Evolutionary conservation across 306 rosid genomes (phyloP), one percentile per base, ranked within the genome.

Genomic region (Casuarina equisetifolia): DNA sequence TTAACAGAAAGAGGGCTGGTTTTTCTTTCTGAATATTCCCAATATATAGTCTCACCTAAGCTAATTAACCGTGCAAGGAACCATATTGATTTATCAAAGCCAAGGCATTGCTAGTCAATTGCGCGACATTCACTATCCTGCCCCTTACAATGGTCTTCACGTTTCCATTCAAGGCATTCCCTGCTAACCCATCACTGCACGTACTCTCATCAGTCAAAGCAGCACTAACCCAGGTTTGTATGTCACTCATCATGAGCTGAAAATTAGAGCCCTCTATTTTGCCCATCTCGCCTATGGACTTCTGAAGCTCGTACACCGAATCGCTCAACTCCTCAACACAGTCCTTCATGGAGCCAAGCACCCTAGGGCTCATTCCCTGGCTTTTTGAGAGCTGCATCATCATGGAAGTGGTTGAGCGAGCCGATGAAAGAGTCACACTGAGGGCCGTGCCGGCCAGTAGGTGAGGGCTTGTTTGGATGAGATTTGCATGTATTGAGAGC

Each of bases 171-270:
- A 48, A 38, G 0, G 38, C 55, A 7, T 59, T 59, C 45, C 76
- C 89, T 16, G 74, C 72, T 50, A 92, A 92, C 6, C 96, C 97
- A 40, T 90, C 97, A 0, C 49, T 80, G 59, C 97, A 92, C 0
- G 96, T 92, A 45, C 10, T 85, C 61, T 88, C 91, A 74, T 90
- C 91, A 0, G 97, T 92, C 79, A 92, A 76, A 38, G 96, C 96
- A 58, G 94, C 86, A 71, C 94, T 90, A 20, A 90, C 90, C 97
- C 97, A 89, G 1, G 96, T 92, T 67, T 92, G 91, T 0, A 89
- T 83, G 43, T 92, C 93, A 57, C 59, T 84, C 72, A 88, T 90
- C 11, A 81, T 81, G 4, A 80, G 0, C 70, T 77, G 70, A 73
- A 86, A 92, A 36, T 82, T 77, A 0, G 82, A 76, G 1, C 45